Evolutionary conservation across 805 yeast species (phyloP).

Genomic region (Barnettozyma wickerhamii): DNA sequence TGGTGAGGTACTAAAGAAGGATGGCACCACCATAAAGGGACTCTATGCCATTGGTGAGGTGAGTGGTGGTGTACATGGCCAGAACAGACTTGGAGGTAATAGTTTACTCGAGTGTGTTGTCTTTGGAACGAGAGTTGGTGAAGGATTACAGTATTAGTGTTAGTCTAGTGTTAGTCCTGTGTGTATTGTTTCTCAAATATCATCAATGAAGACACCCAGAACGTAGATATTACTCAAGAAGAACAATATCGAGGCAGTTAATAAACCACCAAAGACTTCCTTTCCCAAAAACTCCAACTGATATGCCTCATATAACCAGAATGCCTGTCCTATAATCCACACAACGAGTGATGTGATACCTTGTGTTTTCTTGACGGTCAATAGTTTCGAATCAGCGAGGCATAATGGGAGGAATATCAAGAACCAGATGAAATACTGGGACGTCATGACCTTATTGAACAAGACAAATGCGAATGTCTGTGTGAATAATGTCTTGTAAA

Average conservation of each 20-base stretch:
- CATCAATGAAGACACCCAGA: constrained; percentile 50
- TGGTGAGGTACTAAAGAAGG: constrained; percentile 37
- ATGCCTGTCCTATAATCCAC: constrained; percentile 71
- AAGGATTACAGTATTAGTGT: neutral
- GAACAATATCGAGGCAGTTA: constrained; percentile 52
- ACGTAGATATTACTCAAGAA: constrained; percentile 60
- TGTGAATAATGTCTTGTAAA: constrained; percentile 57
- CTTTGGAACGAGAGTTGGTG: constrained; percentile 50
- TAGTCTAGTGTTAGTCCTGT: no score
- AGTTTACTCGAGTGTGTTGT: constrained; percentile 32
- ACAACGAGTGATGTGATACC: constrained; percentile 40
- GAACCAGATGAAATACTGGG: constrained; percentile 96
- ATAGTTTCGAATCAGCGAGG: constrained; percentile 42
- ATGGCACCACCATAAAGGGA: constrained; percentile 33
- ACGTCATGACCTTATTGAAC: constrained; percentile 81
- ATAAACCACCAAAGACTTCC: constrained; percentile 54
- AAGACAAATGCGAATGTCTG: constrained; percentile 78
- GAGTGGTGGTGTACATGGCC: constrained; percentile 67
- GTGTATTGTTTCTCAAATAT: no score
- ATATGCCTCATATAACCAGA: constrained; percentile 80
- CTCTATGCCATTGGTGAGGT: constrained; percentile 64
- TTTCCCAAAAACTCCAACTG: constrained; percentile 75
- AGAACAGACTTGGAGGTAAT: constrained; percentile 42
- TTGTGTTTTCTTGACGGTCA: constrained; percentile 24
- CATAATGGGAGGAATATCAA: constrained; percentile 77